Conservation (phyloP, 2,329 filamentous ascomycete species). For the Talaromyces piceae region DNA sequence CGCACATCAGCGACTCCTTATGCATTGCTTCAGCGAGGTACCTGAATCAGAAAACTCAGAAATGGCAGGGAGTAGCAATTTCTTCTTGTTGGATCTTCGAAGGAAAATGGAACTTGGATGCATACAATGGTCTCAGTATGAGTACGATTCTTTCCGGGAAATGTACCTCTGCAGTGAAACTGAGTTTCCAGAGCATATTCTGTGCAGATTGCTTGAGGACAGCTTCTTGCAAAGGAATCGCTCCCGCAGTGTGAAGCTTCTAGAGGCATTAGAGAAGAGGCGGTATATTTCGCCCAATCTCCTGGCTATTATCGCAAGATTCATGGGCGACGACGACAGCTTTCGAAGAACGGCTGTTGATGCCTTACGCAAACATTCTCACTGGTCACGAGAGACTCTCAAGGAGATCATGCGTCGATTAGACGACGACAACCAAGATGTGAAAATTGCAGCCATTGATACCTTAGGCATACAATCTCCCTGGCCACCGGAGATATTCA, state of each 20-base stretch:
- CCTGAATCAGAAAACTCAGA: constrained; percentile 2
- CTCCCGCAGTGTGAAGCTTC: constrained; percentile 1
- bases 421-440: background rate
- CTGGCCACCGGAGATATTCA: too few relatives aligned
- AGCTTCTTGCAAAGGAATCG: background rate
- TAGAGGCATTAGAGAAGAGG: background rate
- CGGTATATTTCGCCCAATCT: constrained; percentile 5
- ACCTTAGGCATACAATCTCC: too few relatives aligned
- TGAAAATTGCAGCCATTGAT: too few relatives aligned
- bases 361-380: background rate
- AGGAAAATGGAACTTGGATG: background rate
- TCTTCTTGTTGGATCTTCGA: background rate
- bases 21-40: constrained; percentile 33
- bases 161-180: constrained; percentile 6
- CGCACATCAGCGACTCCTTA: constrained; percentile 32
- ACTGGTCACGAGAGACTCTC: background rate
- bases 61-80: background rate
- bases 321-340: background rate
- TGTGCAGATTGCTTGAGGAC: constrained; percentile 4
- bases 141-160: background rate
- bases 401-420: background rate
- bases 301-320: background rate
- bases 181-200: constrained; percentile 7
- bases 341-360: background rate
- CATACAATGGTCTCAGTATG: constrained; percentile 4